Evolutionary conservation across 768 basidiomycete genomes (phyloP).

Genomic region (Paxillus ammoniavirescens): DNA sequence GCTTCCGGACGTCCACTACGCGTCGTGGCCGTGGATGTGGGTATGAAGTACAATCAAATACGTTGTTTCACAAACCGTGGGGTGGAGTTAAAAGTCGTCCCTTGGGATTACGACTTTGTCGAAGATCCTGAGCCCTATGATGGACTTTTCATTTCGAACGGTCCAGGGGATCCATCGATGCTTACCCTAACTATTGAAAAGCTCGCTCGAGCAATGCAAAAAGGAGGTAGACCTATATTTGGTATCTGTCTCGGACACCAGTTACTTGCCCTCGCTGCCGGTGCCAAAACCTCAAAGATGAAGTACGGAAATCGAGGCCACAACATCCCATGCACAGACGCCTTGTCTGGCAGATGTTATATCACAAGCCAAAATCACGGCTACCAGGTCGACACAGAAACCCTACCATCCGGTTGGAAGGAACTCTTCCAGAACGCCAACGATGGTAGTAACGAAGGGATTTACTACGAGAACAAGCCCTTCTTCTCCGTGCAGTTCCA

Average conservation of each 20-base stretch:
- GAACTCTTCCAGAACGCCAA: constrained; percentile 97
- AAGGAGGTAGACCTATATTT: constrained; percentile 84
- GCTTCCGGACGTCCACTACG: constrained; percentile 80
- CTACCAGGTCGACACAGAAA: constrained; percentile 83
- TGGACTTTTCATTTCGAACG: constrained; percentile 96
- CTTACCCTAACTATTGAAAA: constrained; percentile 69
- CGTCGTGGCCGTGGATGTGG: constrained; percentile 90
- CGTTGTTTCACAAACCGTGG: constrained; percentile 92
- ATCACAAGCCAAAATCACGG: constrained; percentile 99
- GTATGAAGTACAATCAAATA: constrained; percentile 99
- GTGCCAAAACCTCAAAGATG: constrained; percentile 96
- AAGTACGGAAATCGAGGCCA: constrained; percentile 99
- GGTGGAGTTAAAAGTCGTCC: constrained; percentile 94
- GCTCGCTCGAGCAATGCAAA: constrained; percentile 64
- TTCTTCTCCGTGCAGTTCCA: constrained; percentile 99
- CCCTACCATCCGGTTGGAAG: constrained; percentile 84
- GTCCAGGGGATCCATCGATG: constrained; percentile 94
- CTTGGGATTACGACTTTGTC: constrained; percentile 94
- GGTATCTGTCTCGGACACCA: constrained; percentile 99
- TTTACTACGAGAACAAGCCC: constrained; percentile 88
- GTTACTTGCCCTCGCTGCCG: constrained; percentile 90
- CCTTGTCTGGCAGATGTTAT: constrained; percentile 93
- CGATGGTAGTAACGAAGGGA: constrained; percentile 96
- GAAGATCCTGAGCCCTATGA: constrained; percentile 81
- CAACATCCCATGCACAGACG: constrained; percentile 96